Evolutionary conservation across 2,329 filamentous ascomycete genomes (phyloP).

Genomic region (Botrytis tulipae): DNA sequence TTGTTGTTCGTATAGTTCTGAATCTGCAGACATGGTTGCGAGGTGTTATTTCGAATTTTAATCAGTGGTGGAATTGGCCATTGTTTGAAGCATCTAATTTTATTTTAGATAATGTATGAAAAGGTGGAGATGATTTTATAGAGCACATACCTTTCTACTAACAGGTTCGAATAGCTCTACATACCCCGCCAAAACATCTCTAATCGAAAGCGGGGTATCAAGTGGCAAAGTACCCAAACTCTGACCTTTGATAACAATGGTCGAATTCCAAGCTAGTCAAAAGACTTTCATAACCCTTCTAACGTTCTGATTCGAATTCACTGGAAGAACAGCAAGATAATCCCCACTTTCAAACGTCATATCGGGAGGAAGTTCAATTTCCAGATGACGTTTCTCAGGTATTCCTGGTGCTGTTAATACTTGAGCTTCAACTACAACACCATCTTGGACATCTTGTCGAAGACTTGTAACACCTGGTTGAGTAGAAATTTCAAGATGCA

Average conservation of each 20-base stretch:
- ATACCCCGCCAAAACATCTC: not conserved
- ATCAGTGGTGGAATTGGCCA: not conserved
- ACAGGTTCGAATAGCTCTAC: not conserved
- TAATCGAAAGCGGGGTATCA: not conserved
- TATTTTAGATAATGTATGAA: not conserved
- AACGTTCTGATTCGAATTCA: slow-evolving; percentile 64
- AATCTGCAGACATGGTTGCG: not conserved
- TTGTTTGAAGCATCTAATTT: not conserved
- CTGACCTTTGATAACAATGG: not conserved
- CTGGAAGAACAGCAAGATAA: slow-evolving; percentile 70
- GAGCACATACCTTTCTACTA: not conserved
- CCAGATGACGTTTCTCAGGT: slow-evolving; percentile 17
- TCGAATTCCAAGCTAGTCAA: slow-evolving; percentile 54
- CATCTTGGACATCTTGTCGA: slow-evolving; percentile 61
- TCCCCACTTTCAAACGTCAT: slow-evolving; percentile 70
- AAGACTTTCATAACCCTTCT: slow-evolving; percentile 59
- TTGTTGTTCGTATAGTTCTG: not conserved
- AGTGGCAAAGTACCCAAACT: not conserved
- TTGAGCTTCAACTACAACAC: slow-evolving; percentile 53
- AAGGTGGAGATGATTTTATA: not conserved
- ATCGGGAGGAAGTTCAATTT: slow-evolving; percentile 60
- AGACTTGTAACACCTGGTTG: slow-evolving; percentile 40
- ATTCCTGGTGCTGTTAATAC: slow-evolving; percentile 46
- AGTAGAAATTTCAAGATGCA: slow-evolving; percentile 19
- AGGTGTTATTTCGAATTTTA: not conserved